Base-by-base conservation (phyloP, 805 yeast genomes). In the Ogataea angusta region DNA sequence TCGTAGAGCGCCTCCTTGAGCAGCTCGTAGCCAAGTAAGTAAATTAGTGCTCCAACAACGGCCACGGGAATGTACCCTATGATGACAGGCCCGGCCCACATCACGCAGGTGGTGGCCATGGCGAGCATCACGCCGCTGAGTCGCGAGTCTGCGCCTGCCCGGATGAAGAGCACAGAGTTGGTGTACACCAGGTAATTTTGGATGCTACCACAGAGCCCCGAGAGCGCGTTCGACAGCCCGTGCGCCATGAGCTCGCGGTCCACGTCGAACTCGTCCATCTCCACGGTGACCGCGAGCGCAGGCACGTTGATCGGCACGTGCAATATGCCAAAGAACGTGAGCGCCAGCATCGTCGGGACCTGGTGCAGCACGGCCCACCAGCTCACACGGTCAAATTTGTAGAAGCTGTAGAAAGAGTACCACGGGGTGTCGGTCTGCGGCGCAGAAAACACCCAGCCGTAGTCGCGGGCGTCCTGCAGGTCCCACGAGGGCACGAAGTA, bases 221-320 rank as follows among this genome's bases (percentile, higher is more conserved):
- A 83, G 6, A 93, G 52, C 9, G 84, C 80, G 59, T 93, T 93
- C 5, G 96, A 86, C 45, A 83, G 74, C 3, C 99, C 99, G 64
- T 93, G 99, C 0, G 97, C 97, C 23, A 91, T 82, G 43, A 93
- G 73, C 64, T 93, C 99, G 43, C 90, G 73, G 62, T 93, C 95
- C 29, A 93, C 95, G 59, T 90, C 95, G 50, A 85, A 78, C 42
- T 82, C 81, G 61, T 85, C 93, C 75, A 85, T 82, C 3, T 87
- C 86, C 1, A 87, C 75, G 5, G 95, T 84, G 13, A 90, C 93
- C 0, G 98, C 97, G 34, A 93, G 70, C 0, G 99, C 98, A 1
- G 99, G 99, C 10, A 93, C 97, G 59, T 93, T 93, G 45, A 93
- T 93, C 4, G 99, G 99, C 9, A 93, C 99, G 55, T 93, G 99